A percentile compares a stretch with the other conserved stretches of the same genome.
Conservation (phyloP, 179 eudicot species). For the Silene coronaria region DNA sequence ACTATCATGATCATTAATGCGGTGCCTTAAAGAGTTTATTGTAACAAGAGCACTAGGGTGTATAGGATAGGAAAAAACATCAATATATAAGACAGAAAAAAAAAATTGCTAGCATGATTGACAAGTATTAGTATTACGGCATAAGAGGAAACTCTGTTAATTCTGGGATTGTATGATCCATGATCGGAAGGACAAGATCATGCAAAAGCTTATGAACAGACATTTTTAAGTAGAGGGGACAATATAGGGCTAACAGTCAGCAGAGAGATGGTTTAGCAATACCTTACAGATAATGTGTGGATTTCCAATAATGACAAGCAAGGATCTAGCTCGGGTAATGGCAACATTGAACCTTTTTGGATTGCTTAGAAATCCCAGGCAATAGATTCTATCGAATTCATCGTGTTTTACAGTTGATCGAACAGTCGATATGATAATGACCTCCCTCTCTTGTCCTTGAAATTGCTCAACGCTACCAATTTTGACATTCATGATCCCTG, state of each 20-base stretch:
- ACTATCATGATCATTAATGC: neutral
- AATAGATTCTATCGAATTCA: slow-evolving; percentile 59
- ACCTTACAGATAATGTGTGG: slow-evolving; percentile 93
- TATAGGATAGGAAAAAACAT: neutral
- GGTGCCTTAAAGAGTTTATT: neutral
- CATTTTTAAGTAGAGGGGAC: neutral
- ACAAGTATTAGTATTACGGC: neutral
- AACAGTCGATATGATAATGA: slow-evolving; percentile 80
- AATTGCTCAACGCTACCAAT: slow-evolving; percentile 97
- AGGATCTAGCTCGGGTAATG: slow-evolving; percentile 76
- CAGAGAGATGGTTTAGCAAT: slow-evolving; percentile 14
- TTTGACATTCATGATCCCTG: slow-evolving; percentile 38
- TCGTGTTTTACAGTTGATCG: slow-evolving; percentile 79
- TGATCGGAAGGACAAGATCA: neutral
- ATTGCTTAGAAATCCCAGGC: slow-evolving; percentile 88
- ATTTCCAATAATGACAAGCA: slow-evolving; percentile 80
- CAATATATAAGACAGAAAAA: neutral
- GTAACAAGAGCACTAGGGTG: neutral
- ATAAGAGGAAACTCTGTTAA: neutral
- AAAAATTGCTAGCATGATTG: slow-evolving; percentile 1
- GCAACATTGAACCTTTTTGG: slow-evolving; percentile 91
- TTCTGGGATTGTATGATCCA: neutral
- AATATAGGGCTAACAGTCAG: neutral
- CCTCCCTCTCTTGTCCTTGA: slow-evolving; percentile 86
- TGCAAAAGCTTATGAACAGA: slow-evolving; percentile 1